phyloP scores from a whole-genome alignment of 225 moss, liverwort and hornwort genomes.

The Polytrichum commune region DNA sequence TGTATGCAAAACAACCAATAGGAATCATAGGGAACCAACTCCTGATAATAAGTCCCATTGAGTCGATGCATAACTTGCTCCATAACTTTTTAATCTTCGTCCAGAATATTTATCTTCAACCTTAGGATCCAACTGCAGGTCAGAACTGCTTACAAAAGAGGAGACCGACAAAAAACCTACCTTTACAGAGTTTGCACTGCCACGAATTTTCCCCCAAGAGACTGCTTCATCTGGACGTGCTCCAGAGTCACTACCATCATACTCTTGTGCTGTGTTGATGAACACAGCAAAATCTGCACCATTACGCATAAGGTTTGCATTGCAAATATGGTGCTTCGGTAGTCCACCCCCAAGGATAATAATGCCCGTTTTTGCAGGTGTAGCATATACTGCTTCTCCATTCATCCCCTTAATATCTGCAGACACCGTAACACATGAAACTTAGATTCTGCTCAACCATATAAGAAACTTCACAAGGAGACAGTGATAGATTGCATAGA shows the following conservation, averaged over 20 bases:
- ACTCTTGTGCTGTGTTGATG: conserved; percentile 97
- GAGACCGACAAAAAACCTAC: conserved; percentile 20
- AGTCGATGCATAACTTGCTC: no score
- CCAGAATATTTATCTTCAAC: background rate
- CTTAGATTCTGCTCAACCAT: no score
- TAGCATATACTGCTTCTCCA: conserved; percentile 69
- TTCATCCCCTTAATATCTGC: conserved; percentile 90
- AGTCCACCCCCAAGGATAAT: conserved; percentile 89
- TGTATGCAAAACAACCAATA: no score
- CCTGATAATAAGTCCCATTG: no score
- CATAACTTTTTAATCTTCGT: background rate
- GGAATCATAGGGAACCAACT: no score
- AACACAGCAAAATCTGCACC: conserved; percentile 98
- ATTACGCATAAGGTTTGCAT: conserved; percentile 99
- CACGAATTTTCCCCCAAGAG: conserved; percentile 95
- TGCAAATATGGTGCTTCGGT: conserved; percentile 98
- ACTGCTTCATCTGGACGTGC: conserved; percentile 98
- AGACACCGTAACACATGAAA: background rate
- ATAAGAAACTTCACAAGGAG: no score
- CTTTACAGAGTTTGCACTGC: conserved; percentile 76
- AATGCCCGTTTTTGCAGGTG: conserved; percentile 79
- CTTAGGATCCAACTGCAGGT: background rate
- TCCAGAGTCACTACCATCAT: conserved; percentile 96
- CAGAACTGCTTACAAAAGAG: background rate
- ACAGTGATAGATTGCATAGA: no score